These are phyloP conservation scores for Oenanthe sinensis DNA, from an alignment of 129 eudicot genomes.

Conservation along the genomic window DNA sequence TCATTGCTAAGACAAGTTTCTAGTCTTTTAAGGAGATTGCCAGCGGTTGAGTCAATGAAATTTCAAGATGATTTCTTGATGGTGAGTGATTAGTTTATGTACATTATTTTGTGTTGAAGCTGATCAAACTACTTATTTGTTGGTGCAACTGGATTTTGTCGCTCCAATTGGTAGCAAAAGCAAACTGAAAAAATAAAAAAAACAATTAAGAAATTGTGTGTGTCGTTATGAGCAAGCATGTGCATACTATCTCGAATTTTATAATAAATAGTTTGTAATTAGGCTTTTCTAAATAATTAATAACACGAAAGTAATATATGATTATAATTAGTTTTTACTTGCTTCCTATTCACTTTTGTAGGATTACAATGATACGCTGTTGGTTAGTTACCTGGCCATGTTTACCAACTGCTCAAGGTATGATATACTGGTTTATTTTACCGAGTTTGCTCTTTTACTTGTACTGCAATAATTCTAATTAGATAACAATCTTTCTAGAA, in stretches of 20 bases:
- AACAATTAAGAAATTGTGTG: not conserved
- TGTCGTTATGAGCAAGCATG: not conserved
- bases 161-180: not conserved
- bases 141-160: not conserved
- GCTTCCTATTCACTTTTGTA: slow-evolving; percentile 23
- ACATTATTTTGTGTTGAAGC: not conserved
- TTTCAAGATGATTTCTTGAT: slow-evolving; percentile 92
- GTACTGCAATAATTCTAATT: not conserved
- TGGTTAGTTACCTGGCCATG: slow-evolving; percentile 92
- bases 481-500: not conserved
- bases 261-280: not conserved
- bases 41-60: slow-evolving; percentile 80
- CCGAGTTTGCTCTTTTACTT: not conserved
- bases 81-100: slow-evolving; percentile 37
- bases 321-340: not conserved
- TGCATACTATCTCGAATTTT: not conserved
- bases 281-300: not conserved
- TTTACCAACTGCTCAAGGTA: slow-evolving; percentile 95
- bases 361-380: slow-evolving; percentile 84
- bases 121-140: not conserved
- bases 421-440: not conserved
- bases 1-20: slow-evolving; percentile 92
- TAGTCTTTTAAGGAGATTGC: slow-evolving; percentile 94
- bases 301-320: not conserved
- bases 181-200: not conserved